Evolutionary conservation across 495 filamentous ascomycete species (phyloP).

Genomic region (Saxispiralis lemnorum): DNA sequence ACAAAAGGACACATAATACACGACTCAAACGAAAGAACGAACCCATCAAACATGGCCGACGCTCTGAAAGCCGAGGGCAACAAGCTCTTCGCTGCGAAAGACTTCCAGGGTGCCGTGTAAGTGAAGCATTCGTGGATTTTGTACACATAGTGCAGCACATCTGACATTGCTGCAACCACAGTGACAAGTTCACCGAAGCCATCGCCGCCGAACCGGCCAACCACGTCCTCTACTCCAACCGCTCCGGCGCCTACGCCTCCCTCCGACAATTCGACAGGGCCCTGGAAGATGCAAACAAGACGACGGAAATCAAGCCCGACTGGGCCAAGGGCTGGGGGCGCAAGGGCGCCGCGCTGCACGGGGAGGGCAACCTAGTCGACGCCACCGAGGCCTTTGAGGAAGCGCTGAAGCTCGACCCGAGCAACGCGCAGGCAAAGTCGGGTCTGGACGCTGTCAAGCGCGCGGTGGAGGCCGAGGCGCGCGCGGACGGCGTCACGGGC

Average conservation of each 20-base stretch:
- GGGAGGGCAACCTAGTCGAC: conserved; percentile 62
- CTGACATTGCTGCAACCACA: too few relatives aligned
- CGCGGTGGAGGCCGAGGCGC: conserved; percentile 68
- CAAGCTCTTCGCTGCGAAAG: conserved; percentile 90
- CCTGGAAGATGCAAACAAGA: conserved; percentile 78
- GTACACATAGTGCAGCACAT: too few relatives aligned
- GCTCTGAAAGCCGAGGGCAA: conserved; percentile 88
- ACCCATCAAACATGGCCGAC: conserved; percentile 24
- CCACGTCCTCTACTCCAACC: conserved; percentile 94
- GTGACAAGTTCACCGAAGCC: conserved; percentile 84
- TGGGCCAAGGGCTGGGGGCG: conserved; percentile 93
- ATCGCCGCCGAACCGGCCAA: conserved; percentile 76
- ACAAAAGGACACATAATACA: too few relatives aligned
- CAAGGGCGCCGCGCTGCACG: conserved; percentile 81
- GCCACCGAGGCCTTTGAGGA: conserved; percentile 81
- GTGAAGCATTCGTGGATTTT: too few relatives aligned
- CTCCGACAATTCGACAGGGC: conserved; percentile 72
- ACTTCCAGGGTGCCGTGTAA: conserved; percentile 90
- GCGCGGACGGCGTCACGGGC: conserved; percentile 44
- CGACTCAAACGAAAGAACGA: too few relatives aligned
- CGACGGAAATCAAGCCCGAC: conserved; percentile 83
- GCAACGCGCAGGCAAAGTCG: conserved; percentile 81
- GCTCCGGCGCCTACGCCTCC: conserved; percentile 88
- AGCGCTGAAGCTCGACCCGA: conserved; percentile 76
- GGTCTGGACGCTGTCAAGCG: conserved; percentile 66